Conservation (phyloP, 176 grass and related monocot genomes). For the Rhynchospora breviuscula region DNA sequence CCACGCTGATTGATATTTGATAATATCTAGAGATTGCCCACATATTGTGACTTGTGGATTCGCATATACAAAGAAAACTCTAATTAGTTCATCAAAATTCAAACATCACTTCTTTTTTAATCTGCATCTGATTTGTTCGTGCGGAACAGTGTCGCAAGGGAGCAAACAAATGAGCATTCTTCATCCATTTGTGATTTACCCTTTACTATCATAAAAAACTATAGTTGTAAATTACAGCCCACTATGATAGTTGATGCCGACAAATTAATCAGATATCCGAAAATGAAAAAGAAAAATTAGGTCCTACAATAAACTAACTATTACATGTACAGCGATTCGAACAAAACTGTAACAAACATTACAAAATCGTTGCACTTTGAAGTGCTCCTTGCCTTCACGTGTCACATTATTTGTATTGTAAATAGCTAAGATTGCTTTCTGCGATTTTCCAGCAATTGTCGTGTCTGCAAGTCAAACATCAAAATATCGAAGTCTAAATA, state of each 20-base stretch:
- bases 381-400: neutral
- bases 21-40: too few species aligned
- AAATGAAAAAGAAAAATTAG: neutral
- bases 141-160: neutral
- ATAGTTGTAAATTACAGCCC: neutral
- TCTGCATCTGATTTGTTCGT: neutral
- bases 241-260: neutral
- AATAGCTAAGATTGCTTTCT: constrained; percentile 3
- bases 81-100: neutral
- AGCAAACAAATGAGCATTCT: neutral
- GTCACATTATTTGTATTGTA: neutral
- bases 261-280: neutral
- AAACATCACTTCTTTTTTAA: neutral
- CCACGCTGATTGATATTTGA: too few species aligned
- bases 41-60: neutral
- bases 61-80: neutral
- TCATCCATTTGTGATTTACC: neutral
- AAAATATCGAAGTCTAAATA: neutral
- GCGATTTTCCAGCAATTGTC: constrained; percentile 10
- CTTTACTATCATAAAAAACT: neutral
- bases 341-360: neutral
- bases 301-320: neutral
- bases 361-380: constrained; percentile 22
- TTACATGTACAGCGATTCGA: constrained; percentile 7
- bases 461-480: constrained; percentile 2